Base-by-base conservation (phyloP, 1,284 basidiomycete species). In the Apiotrichum montevideense region DNA sequence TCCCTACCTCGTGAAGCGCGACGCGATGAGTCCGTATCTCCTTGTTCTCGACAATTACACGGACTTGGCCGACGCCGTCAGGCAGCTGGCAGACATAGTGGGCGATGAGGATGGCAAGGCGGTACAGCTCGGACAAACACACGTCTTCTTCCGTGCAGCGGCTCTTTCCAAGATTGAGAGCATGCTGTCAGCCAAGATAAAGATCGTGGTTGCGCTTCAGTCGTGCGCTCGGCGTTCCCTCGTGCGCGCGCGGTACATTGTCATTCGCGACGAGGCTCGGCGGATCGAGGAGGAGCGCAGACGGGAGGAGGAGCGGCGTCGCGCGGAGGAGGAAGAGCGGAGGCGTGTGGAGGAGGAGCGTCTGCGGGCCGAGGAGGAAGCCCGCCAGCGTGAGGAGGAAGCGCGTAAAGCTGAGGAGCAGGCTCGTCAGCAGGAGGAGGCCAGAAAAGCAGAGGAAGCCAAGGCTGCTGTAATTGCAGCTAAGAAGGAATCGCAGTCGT, bases 121-220 rank as follows among this genome's bases (percentile, higher is more conserved):
- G 3, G 60, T 62, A 4, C 60, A 62, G 46, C 56, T 62, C 6
- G 60, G 60, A 35, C 37, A 50, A 39, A 51, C 54, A 33, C 50
- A 56, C 48, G 56, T 62, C 42, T 62, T 58, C 51, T 56, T 62
- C 54, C 54, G 55, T 7, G 52, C 54, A 5, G 47, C 33, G 3
- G 56, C 57, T 11, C 51, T 61, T 35, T 44, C 54, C 37, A 52
- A 54, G 34, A 55, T 61, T 39, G 56, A 58, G 42, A 33, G 53
- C 41, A 52, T 52, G 33, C 54, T 62, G 32, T 50, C 50, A 41
- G 46, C 47, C 37, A 58, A 62, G 52, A 48, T 57, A 33, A 51
- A 51, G 32, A 51, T 51, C 11, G 45, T 61, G 2, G 45, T 46
- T 11, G 11, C 49, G 9, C 41, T 61, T n/a, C 59, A 61, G 46